phyloP scores from a whole-genome alignment of 1,284 basidiomycete genomes.

The Athelia psychrophila region DNA sequence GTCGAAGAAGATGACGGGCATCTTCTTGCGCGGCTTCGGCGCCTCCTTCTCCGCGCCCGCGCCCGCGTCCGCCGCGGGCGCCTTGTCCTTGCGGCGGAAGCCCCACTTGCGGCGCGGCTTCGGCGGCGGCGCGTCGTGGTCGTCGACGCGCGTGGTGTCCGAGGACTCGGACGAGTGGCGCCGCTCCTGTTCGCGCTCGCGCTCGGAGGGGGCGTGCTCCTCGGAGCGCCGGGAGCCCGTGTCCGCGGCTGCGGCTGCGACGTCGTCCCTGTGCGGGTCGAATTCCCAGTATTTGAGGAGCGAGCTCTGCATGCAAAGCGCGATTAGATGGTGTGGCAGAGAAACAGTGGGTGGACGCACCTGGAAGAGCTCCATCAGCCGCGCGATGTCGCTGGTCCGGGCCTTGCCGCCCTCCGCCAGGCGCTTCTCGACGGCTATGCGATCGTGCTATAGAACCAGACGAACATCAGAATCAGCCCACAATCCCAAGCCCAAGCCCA shows the following conservation, averaged over 20 bases:
- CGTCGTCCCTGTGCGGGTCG: conserved; percentile 38
- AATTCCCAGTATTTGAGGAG: conserved; percentile 73
- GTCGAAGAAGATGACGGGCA: conserved; percentile 80
- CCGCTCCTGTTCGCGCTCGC: not conserved
- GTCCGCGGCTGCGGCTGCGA: conserved; percentile 27
- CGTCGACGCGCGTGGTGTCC: conserved; percentile 32
- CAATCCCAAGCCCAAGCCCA: too few species aligned
- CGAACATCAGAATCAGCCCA: conserved; percentile 2
- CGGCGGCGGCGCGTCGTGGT: conserved; percentile 22
- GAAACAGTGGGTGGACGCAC: conserved; percentile 25
- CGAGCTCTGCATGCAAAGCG: conserved; percentile 44
- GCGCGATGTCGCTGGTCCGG: conserved; percentile 74
- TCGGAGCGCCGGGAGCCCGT: too few species aligned
- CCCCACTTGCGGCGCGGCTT: conserved; percentile 21
- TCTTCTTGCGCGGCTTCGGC: conserved; percentile 53
- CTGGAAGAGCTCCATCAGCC: conserved; percentile 84
- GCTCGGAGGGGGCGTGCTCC: too few species aligned
- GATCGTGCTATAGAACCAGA: conserved; percentile 53
- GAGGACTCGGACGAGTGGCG: conserved; percentile 11
- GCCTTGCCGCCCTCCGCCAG: conserved; percentile 48
- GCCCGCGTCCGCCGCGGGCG: conserved; percentile 11
- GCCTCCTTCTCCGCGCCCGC: conserved; percentile 20
- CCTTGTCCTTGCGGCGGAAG: conserved; percentile 25
- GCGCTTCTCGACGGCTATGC: conserved; percentile 65
- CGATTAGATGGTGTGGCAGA: conserved; percentile 3